Evolutionary conservation across 768 basidiomycete species (phyloP).

Genomic region (Lentinula guzmanii): DNA sequence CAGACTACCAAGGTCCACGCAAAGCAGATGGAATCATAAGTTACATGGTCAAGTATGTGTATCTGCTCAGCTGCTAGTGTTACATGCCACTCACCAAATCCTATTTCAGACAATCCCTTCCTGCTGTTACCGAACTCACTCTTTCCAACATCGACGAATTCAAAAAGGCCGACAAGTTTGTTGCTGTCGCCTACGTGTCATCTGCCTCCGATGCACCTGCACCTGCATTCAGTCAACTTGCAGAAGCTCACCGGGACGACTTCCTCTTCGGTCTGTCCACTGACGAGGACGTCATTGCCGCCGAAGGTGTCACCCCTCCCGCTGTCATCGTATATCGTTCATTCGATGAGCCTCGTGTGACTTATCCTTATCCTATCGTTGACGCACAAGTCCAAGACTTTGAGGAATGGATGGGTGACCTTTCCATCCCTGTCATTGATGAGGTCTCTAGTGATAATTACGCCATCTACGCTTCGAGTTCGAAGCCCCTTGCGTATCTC

Average conservation of each 20-base stretch:
- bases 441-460: slow-evolving; percentile 96
- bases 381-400: slow-evolving; percentile 57
- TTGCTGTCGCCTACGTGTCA: slow-evolving; percentile 79
- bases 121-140: slow-evolving; percentile 84
- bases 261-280: slow-evolving; percentile 88
- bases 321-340: slow-evolving; percentile 87
- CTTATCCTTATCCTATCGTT: slow-evolving; percentile 59
- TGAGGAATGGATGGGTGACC: slow-evolving; percentile 71
- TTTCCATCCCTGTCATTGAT: slow-evolving; percentile 83
- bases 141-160: slow-evolving; percentile 76
- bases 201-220: slow-evolving; percentile 67
- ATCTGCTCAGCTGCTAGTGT: background rate
- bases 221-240: slow-evolving; percentile 70
- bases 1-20: slow-evolving; percentile 83
- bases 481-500: slow-evolving; percentile 89
- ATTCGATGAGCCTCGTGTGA: slow-evolving; percentile 79
- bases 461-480: slow-evolving; percentile 70
- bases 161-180: slow-evolving; percentile 83
- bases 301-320: slow-evolving; percentile 72
- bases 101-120: slow-evolving; percentile 73
- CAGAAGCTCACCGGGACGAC: slow-evolving; percentile 85
- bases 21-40: slow-evolving; percentile 94
- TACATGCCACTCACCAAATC: slow-evolving; percentile 14
- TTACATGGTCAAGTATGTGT: slow-evolving; percentile 90
- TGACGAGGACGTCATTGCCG: slow-evolving; percentile 61